phyloP scores from a whole-genome alignment of 768 basidiomycete genomes.

The Suillus spraguei region DNA sequence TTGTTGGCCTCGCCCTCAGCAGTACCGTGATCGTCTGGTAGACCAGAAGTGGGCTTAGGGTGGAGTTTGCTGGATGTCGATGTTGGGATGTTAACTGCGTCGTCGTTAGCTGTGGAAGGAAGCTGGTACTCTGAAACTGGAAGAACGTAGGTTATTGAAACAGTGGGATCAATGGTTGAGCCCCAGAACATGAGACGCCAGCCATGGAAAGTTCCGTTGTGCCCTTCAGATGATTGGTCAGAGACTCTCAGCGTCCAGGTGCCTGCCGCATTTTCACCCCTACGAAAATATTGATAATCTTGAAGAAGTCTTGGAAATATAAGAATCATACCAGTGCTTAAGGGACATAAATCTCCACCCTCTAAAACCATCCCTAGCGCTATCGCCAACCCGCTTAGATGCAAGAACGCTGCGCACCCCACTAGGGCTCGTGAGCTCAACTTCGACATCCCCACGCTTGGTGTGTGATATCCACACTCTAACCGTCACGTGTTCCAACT shows the following conservation, averaged over 20 bases:
- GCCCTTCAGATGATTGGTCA: conserved; percentile 66
- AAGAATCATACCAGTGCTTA: conserved; percentile 82
- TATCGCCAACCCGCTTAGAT: conserved; percentile 66
- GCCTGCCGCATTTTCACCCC: conserved; percentile 93
- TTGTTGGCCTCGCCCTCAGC: conserved; percentile 80
- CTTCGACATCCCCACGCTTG: conserved; percentile 89
- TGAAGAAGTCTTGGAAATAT: conserved; percentile 9
- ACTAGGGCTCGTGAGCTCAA: conserved; percentile 82
- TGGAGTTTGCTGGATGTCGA: conserved; percentile 59
- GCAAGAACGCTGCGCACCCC: conserved; percentile 87
- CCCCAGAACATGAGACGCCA: conserved; percentile 97
- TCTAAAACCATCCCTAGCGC: conserved; percentile 68
- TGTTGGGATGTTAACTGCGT: conserved; percentile 40
- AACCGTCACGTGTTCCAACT: conserved; percentile 89
- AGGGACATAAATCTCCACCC: conserved; percentile 99
- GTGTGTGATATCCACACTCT: conserved; percentile 92
- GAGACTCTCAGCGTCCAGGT: conserved; percentile 88
- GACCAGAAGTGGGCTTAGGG: conserved; percentile 83
- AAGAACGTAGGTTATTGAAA: conserved; percentile 63
- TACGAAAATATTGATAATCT: conserved; percentile 35
- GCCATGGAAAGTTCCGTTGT: conserved; percentile 74
- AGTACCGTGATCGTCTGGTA: conserved; percentile 84
- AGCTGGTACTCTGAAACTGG: conserved; percentile 53
- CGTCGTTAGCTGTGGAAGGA: conserved; percentile 47
- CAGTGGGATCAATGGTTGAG: conserved; percentile 70